phyloP scores from a whole-genome alignment of 2,329 filamentous ascomycete genomes.

The Blumeria graminis region DNA sequence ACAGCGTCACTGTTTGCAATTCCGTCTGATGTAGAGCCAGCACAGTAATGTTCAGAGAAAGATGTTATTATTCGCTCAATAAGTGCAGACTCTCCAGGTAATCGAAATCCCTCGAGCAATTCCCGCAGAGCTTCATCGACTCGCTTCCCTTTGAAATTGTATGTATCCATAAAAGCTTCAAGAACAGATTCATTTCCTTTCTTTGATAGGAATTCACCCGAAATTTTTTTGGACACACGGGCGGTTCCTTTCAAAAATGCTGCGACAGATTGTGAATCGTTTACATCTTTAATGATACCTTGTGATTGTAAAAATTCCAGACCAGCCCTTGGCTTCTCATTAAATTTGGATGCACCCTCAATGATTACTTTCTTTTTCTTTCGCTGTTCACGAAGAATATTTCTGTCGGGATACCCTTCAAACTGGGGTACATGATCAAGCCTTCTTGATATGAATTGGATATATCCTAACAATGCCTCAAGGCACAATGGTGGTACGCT shows the following conservation, averaged over 20 bases:
- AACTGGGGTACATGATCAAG: conserved; percentile 42
- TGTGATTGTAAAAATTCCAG: conserved; percentile 67
- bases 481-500: conserved; percentile 89
- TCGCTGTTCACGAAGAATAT: conserved; percentile 43
- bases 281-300: conserved; percentile 57
- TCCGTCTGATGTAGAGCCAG: conserved; percentile 41
- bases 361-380: conserved; percentile 72
- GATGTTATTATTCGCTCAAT: conserved; percentile 80
- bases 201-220: conserved; percentile 88
- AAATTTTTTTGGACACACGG: conserved; percentile 65
- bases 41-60: conserved; percentile 69
- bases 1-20: conserved; percentile 71
- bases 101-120: conserved; percentile 73
- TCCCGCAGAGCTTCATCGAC: conserved; percentile 76
- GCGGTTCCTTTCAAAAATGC: conserved; percentile 70
- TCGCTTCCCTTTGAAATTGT: conserved; percentile 67
- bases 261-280: conserved; percentile 57
- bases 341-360: conserved; percentile 72
- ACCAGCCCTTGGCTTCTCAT: conserved; percentile 77
- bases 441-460: conserved; percentile 78
- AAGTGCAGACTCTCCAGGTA: conserved; percentile 77
- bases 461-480: conserved; percentile 71
- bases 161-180: conserved; percentile 60
- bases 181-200: conserved; percentile 68
- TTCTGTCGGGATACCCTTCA: conserved; percentile 42